Evolutionary conservation across 352 stramenopile species (phyloP).

Genomic region (Discostella stelligera): DNA sequence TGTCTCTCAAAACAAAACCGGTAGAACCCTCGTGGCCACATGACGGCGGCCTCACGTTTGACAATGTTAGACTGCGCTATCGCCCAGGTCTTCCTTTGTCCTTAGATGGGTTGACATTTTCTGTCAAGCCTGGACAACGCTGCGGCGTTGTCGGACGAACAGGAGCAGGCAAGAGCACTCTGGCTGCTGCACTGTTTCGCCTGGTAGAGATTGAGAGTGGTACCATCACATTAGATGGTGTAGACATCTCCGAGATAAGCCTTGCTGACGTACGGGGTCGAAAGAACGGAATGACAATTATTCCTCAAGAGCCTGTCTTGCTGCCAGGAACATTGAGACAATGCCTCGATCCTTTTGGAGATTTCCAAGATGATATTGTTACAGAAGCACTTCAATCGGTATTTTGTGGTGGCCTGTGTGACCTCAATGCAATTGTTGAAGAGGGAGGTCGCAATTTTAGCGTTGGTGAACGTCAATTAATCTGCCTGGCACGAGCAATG

Average conservation of each 20-base stretch:
- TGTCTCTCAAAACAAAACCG: slow-evolving; percentile 28
- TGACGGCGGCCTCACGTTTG: slow-evolving; percentile 86
- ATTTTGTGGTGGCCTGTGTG: slow-evolving; percentile 55
- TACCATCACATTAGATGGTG: slow-evolving; percentile 89
- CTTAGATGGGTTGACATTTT: slow-evolving; percentile 84
- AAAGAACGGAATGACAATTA: slow-evolving; percentile 86
- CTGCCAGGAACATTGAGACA: slow-evolving; percentile 90
- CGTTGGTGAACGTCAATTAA: slow-evolving; percentile 91
- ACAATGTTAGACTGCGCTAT: slow-evolving; percentile 89
- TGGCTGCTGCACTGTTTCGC: slow-evolving; percentile 90
- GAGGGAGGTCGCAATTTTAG: slow-evolving; percentile 91
- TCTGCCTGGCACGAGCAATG: slow-evolving; percentile 94
- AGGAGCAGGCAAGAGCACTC: slow-evolving; percentile 85
- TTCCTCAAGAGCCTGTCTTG: slow-evolving; percentile 92
- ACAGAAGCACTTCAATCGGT: slow-evolving; percentile 85
- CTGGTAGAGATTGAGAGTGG: slow-evolving; percentile 89
- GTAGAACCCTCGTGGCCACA: slow-evolving; percentile 83
- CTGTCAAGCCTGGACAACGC: slow-evolving; percentile 85
- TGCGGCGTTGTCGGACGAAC: slow-evolving; percentile 90
- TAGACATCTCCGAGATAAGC: slow-evolving; percentile 86
- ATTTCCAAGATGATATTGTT: slow-evolving; percentile 84
- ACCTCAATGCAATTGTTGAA: slow-evolving; percentile 81
- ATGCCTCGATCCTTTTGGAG: slow-evolving; percentile 87
- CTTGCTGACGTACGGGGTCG: slow-evolving; percentile 86
- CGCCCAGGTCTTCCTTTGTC: slow-evolving; percentile 78